Conservation (phyloP, 192 early-diverging fungal species). For the Umbelopsis sp. region DNA sequence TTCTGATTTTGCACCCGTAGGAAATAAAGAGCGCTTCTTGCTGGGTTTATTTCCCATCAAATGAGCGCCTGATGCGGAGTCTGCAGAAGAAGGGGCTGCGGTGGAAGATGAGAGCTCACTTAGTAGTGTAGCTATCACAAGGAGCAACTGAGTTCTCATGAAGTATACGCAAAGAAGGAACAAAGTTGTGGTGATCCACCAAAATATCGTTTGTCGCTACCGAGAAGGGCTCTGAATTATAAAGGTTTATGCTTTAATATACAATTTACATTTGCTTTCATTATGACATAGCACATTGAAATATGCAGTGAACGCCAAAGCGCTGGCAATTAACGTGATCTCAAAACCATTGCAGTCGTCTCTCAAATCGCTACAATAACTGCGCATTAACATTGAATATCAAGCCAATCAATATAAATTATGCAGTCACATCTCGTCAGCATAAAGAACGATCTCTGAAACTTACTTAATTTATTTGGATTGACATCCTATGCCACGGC, state of each 20-base stretch:
- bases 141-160: background rate
- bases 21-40: no score
- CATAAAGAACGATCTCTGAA: no score
- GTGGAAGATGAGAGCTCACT: background rate
- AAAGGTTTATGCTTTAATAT: background rate
- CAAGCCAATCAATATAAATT: background rate
- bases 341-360: constrained; percentile 4
- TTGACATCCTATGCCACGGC: no score
- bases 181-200: no score
- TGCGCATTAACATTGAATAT: background rate
- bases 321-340: background rate
- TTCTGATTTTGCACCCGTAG: background rate
- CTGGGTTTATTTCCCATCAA: no score
- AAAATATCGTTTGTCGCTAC: no score
- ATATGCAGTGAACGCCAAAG: background rate
- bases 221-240: background rate
- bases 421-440: no score
- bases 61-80: no score
- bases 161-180: background rate
- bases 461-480: no score
- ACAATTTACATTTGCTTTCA: no score
- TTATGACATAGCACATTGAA: background rate
- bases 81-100: background rate
- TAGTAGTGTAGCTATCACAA: background rate
- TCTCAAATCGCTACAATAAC: background rate